Evolutionary conservation across 805 yeast species (phyloP).

Genomic region (Suhomyces emberorum): DNA sequence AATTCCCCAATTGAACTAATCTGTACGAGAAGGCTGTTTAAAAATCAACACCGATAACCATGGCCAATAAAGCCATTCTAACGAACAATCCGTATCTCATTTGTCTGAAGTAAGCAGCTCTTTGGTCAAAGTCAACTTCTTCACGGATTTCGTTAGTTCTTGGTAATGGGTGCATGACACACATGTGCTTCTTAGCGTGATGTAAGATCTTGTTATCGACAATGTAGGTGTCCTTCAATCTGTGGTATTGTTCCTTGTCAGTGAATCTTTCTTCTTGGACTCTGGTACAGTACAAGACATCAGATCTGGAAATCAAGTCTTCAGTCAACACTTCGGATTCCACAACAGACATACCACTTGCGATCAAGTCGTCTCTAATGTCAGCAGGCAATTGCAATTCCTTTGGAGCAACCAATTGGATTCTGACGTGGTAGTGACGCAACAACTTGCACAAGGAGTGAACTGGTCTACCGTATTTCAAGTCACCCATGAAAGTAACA

Average conservation of each 20-base stretch:
- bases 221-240: constrained; percentile 85
- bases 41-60: constrained; percentile 95
- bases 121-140: constrained; percentile 98
- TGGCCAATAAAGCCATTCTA: constrained; percentile 97
- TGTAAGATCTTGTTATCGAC: constrained; percentile 89
- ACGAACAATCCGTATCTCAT: constrained; percentile 98
- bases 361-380: constrained; percentile 61
- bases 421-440: constrained; percentile 87
- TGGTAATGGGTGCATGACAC: constrained; percentile 98
- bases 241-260: constrained; percentile 70
- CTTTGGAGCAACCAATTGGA: constrained; percentile 87
- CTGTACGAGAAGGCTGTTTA: background rate
- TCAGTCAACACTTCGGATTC: constrained; percentile 80
- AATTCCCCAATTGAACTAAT: constrained; percentile 1
- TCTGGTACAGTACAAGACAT: constrained; percentile 96
- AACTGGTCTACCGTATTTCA: constrained; percentile 97
- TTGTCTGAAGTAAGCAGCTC: constrained; percentile 99
- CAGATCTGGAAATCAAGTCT: constrained; percentile 84
- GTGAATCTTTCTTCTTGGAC: constrained; percentile 95
- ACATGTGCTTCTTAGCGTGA: constrained; percentile 96
- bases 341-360: constrained; percentile 63
- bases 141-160: constrained; percentile 94
- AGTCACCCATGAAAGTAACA: constrained; percentile 98
- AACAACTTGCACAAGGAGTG: constrained; percentile 91
- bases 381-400: constrained; percentile 81